Evolutionary conservation across 345 rosid species (phyloP).

Genomic region (Eucalyptus coolabah): DNA sequence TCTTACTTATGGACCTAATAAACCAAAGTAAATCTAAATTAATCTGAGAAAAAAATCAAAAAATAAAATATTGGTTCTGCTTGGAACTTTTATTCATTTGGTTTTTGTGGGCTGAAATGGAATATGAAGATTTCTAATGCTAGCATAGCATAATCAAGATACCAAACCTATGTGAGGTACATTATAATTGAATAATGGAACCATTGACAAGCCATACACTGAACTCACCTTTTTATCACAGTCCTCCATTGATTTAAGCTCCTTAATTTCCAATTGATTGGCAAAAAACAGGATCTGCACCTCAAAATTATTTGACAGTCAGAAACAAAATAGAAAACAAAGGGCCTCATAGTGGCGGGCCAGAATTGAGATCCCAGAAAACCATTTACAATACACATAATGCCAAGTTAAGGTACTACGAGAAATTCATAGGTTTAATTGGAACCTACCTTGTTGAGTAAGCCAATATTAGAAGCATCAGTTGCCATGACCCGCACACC

Average conservation of each 20-base stretch:
- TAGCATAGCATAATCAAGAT: neutral
- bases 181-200: neutral
- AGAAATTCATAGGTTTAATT: neutral
- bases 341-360: neutral
- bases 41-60: neutral
- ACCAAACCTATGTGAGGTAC: neutral
- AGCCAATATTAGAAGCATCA: slow-evolving; percentile 61
- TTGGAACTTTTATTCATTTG: neutral
- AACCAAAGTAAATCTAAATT: neutral
- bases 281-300: slow-evolving; percentile 50
- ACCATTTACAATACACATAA: neutral
- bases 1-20: neutral
- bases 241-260: slow-evolving; percentile 14
- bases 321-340: neutral
- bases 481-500: slow-evolving; percentile 83
- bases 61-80: neutral
- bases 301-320: neutral
- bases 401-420: neutral
- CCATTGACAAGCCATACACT: neutral
- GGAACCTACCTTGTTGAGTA: slow-evolving; percentile 51
- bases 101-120: neutral
- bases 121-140: neutral
- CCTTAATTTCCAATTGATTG: slow-evolving; percentile 32
- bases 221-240: slow-evolving; percentile 17
- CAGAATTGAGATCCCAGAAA: neutral